These are phyloP conservation scores for Nothomitra cinnamomea DNA, from an alignment of 2,329 filamentous ascomycete species.

Conservation along the genomic window DNA sequence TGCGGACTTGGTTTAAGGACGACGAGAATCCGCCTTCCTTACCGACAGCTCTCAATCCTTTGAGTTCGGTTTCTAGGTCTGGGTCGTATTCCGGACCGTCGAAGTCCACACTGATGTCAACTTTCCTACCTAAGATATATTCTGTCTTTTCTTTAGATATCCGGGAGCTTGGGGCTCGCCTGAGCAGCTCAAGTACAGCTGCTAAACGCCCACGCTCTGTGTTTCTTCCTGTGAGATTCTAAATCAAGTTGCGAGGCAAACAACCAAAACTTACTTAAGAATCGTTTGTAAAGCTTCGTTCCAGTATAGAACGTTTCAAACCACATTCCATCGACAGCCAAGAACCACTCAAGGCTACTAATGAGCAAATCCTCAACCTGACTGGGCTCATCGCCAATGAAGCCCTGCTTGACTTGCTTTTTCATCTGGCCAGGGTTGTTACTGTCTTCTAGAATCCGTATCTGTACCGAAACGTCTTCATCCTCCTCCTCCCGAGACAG, in stretches of 20 bases:
- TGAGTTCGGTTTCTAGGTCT: conserved; percentile 15
- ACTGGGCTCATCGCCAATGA: conserved; percentile 46
- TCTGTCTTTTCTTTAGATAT: conserved; percentile 24
- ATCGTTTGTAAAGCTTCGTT: conserved; percentile 60
- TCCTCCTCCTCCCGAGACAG: conserved; percentile 16
- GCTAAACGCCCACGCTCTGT: conserved; percentile 28
- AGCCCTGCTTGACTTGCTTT: conserved; percentile 34
- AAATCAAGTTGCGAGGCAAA: background rate
- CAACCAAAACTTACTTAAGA: conserved; percentile 49
- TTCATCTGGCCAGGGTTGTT: background rate
- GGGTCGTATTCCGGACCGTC: conserved; percentile 12
- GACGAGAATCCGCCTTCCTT: background rate
- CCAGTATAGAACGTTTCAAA: conserved; percentile 50
- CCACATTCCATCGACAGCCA: conserved; percentile 58
- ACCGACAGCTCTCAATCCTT: conserved; percentile 27
- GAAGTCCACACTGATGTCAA: conserved; percentile 20
- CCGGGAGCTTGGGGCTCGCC: conserved; percentile 32
- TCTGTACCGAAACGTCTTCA: conserved; percentile 7
- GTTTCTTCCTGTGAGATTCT: background rate
- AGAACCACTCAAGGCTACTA: conserved; percentile 69
- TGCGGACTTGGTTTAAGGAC: conserved; percentile 25
- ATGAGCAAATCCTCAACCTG: conserved; percentile 56
- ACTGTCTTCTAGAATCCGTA: conserved; percentile 1
- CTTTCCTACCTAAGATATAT: conserved; percentile 22
- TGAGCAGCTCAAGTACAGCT: conserved; percentile 36